These are phyloP conservation scores for Acacia acuminata DNA, from an alignment of 306 rosid genomes.

Conservation along the genomic window DNA sequence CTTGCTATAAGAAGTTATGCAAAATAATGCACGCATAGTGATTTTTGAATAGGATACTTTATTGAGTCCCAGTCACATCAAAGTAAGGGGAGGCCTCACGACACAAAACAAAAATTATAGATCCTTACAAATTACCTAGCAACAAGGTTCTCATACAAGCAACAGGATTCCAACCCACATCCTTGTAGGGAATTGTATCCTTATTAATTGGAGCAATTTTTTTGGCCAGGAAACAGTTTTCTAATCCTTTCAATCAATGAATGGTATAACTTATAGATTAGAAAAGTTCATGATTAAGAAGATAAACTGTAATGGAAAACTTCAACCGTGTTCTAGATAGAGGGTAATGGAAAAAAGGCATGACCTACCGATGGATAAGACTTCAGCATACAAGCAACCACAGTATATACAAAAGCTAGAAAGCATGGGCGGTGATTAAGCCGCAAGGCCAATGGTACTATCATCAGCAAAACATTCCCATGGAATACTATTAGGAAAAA, in stretches of 20 bases:
- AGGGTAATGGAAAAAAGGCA: neutral
- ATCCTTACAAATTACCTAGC: neutral
- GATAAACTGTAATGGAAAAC: slow-evolving; percentile 11
- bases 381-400: slow-evolving; percentile 77
- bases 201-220: neutral
- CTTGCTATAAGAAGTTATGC: neutral
- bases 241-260: slow-evolving; percentile 14
- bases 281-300: neutral
- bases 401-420: slow-evolving; percentile 75
- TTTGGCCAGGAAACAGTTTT: neutral
- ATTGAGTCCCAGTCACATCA: neutral
- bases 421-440: slow-evolving; percentile 88
- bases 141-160: neutral
- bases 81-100: neutral
- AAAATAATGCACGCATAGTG: neutral
- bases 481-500: slow-evolving; percentile 90
- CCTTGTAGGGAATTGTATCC: neutral
- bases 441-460: slow-evolving; percentile 79
- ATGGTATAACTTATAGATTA: neutral
- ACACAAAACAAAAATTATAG: neutral
- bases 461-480: slow-evolving; percentile 82
- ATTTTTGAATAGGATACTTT: neutral
- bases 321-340: slow-evolving; percentile 12
- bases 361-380: slow-evolving; percentile 83
- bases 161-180: neutral